These are phyloP conservation scores for Ganoderma multipileum DNA, from an alignment of 1,284 basidiomycete genomes.

Conservation along the genomic window DNA sequence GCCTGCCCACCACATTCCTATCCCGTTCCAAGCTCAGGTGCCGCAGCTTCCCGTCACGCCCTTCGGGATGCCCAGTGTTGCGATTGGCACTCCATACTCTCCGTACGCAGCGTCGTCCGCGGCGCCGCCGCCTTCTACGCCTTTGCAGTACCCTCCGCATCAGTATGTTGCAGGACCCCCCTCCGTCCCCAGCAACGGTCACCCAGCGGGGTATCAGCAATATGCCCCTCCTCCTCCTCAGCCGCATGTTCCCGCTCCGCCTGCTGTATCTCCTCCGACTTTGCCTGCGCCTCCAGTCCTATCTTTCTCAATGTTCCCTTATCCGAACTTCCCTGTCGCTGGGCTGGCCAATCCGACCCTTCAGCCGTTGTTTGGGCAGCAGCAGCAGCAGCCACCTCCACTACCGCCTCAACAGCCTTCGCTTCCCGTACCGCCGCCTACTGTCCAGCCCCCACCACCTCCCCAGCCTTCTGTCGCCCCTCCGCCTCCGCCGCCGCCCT, in stretches of 20 bases:
- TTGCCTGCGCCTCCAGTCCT: neutral
- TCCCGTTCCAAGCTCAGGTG: constrained; percentile 5
- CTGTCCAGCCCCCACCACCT: constrained; percentile 9
- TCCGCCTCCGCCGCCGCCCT: neutral
- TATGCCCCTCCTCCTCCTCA: constrained; percentile 9
- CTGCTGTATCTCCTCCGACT: constrained; percentile 10
- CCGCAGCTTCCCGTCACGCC: constrained; percentile 3
- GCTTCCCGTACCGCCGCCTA: constrained; percentile 10
- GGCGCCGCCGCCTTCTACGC: constrained; percentile 2
- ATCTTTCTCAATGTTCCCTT: neutral
- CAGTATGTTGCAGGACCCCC: constrained; percentile 11
- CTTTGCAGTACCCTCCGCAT: constrained; percentile 15
- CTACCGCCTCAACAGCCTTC: constrained; percentile 3
- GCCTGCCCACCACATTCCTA: constrained; percentile 11
- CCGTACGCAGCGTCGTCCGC: constrained; percentile 11
- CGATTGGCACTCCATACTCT: constrained; percentile 9
- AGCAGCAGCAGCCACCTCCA: neutral
- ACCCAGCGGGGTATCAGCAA: constrained; percentile 15
- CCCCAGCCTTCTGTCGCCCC: constrained; percentile 11
- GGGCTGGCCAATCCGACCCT: neutral
- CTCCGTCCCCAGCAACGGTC: constrained; percentile 7
- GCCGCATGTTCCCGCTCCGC: constrained; percentile 4
- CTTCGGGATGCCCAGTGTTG: constrained; percentile 8
- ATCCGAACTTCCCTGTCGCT: neutral
- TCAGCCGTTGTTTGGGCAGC: neutral